phyloP scores from a whole-genome alignment of 129 eudicot species.

The Rutidosis leptorrhynchoides region DNA sequence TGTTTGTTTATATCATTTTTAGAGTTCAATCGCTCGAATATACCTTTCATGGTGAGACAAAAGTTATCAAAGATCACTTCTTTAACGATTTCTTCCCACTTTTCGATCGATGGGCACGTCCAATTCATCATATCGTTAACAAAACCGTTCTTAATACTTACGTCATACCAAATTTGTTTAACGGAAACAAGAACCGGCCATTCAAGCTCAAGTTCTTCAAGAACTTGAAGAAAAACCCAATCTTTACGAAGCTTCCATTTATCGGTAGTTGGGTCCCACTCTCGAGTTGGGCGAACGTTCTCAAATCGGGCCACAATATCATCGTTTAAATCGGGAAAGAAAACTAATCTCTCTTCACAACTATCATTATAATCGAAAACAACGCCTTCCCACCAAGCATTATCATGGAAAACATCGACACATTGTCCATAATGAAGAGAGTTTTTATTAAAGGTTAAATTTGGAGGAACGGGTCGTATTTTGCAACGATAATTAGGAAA shows the following conservation, averaged over 20 bases:
- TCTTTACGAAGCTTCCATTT: conserved; percentile 55
- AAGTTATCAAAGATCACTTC: conserved; percentile 39
- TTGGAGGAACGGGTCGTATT: conserved; percentile 55
- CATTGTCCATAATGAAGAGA: conserved; percentile 56
- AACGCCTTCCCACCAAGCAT: conserved; percentile 97
- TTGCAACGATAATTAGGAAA: conserved; percentile 31
- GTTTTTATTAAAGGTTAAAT: neutral
- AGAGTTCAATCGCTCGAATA: conserved; percentile 25
- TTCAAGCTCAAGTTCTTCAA: conserved; percentile 46
- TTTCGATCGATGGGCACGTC: conserved; percentile 35
- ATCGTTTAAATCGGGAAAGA: conserved; percentile 79
- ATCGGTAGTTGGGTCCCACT: conserved; percentile 59
- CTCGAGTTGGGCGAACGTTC: conserved; percentile 43
- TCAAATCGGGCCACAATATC: conserved; percentile 33
- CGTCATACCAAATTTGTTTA: conserved; percentile 77
- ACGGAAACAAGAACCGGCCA: conserved; percentile 52
- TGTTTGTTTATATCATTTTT: conserved; percentile 22
- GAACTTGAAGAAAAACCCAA: conserved; percentile 63
- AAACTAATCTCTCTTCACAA: conserved; percentile 34
- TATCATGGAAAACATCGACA: conserved; percentile 46
- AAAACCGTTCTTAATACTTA: conserved; percentile 38
- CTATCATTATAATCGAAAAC: conserved; percentile 52
- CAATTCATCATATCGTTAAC: conserved; percentile 41
- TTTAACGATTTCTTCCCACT: conserved; percentile 44
- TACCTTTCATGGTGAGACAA: conserved; percentile 28